A percentile compares a stretch with the other conserved stretches of the same genome.
These are phyloP conservation scores for Volvox carteri DNA, from an alignment of 163 green algal species.

Conservation along the genomic window DNA sequence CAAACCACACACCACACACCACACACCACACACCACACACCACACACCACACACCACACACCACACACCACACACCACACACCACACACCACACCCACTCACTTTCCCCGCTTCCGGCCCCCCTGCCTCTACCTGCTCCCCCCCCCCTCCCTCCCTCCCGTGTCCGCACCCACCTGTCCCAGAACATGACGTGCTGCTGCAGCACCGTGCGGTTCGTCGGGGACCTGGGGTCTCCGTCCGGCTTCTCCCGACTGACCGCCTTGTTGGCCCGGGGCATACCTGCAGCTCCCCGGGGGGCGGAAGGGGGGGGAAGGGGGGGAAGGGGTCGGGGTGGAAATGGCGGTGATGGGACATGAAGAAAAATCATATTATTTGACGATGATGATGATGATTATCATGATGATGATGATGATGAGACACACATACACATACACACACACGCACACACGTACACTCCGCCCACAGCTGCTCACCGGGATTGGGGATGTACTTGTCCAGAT, in stretches of 20 bases:
- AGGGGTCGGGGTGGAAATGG: too few species aligned
- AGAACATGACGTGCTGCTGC: constrained; percentile 68
- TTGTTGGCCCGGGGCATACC: constrained; percentile 68
- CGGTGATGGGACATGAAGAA: too few species aligned
- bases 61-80: too few species aligned
- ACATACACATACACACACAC: background rate
- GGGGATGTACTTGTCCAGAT: constrained; percentile 58
- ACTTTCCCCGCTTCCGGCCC: too few species aligned
- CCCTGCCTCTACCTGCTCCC: too few species aligned
- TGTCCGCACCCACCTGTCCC: constrained; percentile 32
- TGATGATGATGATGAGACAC: background rate
- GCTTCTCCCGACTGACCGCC: constrained; percentile 57
- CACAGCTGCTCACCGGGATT: constrained; percentile 54
- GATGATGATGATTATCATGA: background rate
- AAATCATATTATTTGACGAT: too few species aligned
- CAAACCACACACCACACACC: too few species aligned
- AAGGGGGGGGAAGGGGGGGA: background rate
- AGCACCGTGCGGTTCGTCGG: constrained; percentile 65
- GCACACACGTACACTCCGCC: background rate
- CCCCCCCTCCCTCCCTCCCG: too few species aligned
- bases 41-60: too few species aligned
- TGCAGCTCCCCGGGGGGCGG: background rate
- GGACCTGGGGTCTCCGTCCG: constrained; percentile 49
- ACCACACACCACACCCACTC: too few species aligned
- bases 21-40: too few species aligned